Percentiles rank a stretch among this genome's conserved stretches.
These are phyloP conservation scores for Aspergillus baeticus DNA, from an alignment of 495 filamentous ascomycete genomes.

Conservation along the genomic window DNA sequence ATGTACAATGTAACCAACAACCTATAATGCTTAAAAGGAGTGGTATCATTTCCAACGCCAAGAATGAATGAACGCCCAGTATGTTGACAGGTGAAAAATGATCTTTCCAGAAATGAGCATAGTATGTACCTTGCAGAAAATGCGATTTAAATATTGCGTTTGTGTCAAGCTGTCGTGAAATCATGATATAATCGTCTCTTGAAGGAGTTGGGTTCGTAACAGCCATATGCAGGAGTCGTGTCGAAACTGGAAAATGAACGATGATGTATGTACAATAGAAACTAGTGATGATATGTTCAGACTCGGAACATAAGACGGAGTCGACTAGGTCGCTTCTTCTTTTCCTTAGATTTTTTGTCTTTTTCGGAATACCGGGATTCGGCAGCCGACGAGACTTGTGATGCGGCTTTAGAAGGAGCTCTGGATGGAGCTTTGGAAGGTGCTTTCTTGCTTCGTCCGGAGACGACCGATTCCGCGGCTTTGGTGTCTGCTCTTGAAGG, in stretches of 20 bases:
- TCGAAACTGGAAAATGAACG: constrained; percentile 4
- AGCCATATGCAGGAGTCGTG: not conserved
- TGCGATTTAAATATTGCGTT: not conserved
- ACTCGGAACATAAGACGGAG: constrained; percentile 46
- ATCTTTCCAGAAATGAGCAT: not conserved
- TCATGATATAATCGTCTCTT: not conserved
- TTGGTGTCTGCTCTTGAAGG: constrained; percentile 22
- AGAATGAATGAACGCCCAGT: not conserved
- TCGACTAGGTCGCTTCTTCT: constrained; percentile 41
- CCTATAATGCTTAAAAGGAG: constrained; percentile 8
- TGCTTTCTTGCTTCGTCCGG: constrained; percentile 11
- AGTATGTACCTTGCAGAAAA: not conserved
- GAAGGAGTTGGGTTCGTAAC: not conserved
- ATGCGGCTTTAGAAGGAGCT: constrained; percentile 15
- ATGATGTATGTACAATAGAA: constrained; percentile 12
- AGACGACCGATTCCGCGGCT: constrained; percentile 21
- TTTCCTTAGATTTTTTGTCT: constrained; percentile 37
- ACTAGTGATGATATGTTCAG: constrained; percentile 14
- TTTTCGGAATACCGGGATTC: constrained; percentile 29
- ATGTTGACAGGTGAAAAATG: not conserved
- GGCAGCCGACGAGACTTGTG: constrained; percentile 21
- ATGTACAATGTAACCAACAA: not conserved
- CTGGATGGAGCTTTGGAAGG: constrained; percentile 16
- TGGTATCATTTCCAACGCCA: constrained; percentile 12
- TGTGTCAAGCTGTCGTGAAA: not conserved